A percentile compares a stretch with the other conserved stretches of the same genome.
These are phyloP conservation scores for Russula vinacea DNA, from an alignment of 768 basidiomycete species.

Conservation along the genomic window DNA sequence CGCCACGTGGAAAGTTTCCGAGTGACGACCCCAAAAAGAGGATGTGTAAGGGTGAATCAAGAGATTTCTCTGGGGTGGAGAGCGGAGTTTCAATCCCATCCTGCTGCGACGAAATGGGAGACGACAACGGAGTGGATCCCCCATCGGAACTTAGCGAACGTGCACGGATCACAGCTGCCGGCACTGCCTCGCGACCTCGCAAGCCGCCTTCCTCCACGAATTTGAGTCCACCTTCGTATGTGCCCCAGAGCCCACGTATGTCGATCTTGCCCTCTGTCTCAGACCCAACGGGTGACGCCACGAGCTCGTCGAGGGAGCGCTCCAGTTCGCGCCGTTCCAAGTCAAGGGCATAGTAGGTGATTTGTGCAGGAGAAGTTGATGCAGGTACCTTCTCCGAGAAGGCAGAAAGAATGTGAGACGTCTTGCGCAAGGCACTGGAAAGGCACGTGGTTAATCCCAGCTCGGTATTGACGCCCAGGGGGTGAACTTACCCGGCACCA, in stretches of 20 bases:
- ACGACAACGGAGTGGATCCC: constrained; percentile 27
- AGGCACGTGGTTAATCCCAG: background rate
- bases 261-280: constrained; percentile 67
- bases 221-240: constrained; percentile 84
- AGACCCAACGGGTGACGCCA: constrained; percentile 57
- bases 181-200: constrained; percentile 32
- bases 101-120: constrained; percentile 26
- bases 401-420: constrained; percentile 74
- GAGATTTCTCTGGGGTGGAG: constrained; percentile 46
- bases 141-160: constrained; percentile 43
- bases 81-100: constrained; percentile 36
- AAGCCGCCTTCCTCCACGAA: constrained; percentile 70
- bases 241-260: constrained; percentile 84
- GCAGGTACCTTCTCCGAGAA: constrained; percentile 54
- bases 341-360: constrained; percentile 90
- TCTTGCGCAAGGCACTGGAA: constrained; percentile 78
- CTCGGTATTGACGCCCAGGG: background rate
- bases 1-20: constrained; percentile 80
- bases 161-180: constrained; percentile 10
- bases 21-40: constrained; percentile 90
- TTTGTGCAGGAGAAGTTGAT: constrained; percentile 43
- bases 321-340: constrained; percentile 83
- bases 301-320: constrained; percentile 70
- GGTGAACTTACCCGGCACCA: constrained; percentile 81
- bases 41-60: constrained; percentile 62